Conservation (phyloP, 352 stramenopile genomes). For the Pythium phragmitis region DNA sequence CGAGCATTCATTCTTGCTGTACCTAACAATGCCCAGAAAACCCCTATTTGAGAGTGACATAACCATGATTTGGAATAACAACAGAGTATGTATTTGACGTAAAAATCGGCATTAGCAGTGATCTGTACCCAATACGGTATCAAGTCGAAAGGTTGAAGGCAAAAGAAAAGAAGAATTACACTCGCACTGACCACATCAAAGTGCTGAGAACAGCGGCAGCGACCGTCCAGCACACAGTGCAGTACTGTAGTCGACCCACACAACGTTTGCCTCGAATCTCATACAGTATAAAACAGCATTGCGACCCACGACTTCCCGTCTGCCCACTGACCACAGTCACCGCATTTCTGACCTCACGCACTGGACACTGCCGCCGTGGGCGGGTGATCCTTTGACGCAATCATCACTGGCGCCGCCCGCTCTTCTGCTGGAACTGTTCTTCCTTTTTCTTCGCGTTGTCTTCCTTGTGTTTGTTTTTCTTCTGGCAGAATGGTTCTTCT, state of each 20-base stretch:
- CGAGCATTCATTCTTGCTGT: neutral
- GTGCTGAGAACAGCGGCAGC: neutral
- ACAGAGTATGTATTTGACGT: neutral
- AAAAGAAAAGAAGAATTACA: conserved; percentile 1
- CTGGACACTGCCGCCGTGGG: conserved; percentile 3
- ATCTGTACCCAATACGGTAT: conserved; percentile 7
- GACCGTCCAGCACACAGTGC: neutral
- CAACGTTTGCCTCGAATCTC: neutral
- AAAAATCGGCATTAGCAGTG: conserved; percentile 1
- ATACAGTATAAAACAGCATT: neutral
- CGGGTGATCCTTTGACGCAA: neutral
- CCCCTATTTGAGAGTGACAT: neutral
- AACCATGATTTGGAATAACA: neutral
- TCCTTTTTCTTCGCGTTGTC: too few species aligned
- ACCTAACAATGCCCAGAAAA: neutral
- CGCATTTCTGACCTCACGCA: neutral
- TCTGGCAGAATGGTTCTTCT: neutral
- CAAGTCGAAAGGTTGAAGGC: neutral
- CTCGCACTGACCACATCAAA: conserved; percentile 13
- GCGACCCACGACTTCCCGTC: neutral
- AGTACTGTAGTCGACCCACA: neutral
- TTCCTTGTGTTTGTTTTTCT: neutral
- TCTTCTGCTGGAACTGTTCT: too few species aligned
- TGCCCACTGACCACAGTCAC: conserved; percentile 9
- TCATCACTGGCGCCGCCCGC: neutral